phyloP scores from a whole-genome alignment of 2,329 filamentous ascomycete species.

The Eutypa lata region DNA sequence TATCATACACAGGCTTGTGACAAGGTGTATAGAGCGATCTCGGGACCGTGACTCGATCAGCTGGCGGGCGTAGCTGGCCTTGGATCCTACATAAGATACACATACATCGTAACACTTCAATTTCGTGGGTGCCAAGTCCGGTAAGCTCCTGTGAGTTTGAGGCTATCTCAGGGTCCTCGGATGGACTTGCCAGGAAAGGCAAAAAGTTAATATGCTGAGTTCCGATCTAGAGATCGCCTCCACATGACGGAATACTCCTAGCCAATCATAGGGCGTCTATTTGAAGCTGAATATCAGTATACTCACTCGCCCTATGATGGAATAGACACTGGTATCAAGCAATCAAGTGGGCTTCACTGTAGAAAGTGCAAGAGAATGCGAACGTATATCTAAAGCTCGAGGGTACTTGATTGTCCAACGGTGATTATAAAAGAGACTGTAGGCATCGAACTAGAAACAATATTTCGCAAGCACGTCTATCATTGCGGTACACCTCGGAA shows the following conservation, averaged over 20 bases:
- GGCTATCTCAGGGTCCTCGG: conserved; percentile 6
- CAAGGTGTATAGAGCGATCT: conserved; percentile 5
- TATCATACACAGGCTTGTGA: too few relatives aligned
- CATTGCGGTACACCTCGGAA: too few relatives aligned
- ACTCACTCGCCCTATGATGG: background rate
- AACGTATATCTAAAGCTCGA: conserved; percentile 4
- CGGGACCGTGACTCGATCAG: conserved; percentile 2
- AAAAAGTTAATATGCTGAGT: conserved; percentile 1
- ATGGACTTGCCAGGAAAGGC: conserved; percentile 22
- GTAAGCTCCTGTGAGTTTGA: background rate
- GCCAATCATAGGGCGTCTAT: conserved; percentile 14
- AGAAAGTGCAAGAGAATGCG: background rate
- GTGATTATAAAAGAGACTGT: too few relatives aligned
- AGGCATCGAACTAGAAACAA: too few relatives aligned
- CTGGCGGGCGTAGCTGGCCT: background rate
- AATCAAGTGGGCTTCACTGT: conserved; percentile 2
- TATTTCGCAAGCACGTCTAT: too few relatives aligned
- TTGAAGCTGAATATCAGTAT: conserved; percentile 6
- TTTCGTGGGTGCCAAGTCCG: too few relatives aligned
- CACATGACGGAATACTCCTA: background rate
- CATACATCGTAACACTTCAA: background rate
- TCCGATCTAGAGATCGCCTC: conserved; percentile 4
- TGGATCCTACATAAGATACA: too few relatives aligned
- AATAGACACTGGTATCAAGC: background rate
- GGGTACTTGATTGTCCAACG: too few relatives aligned